Conservation (phyloP, 345 rosid species). For the Pelargonium nanum region DNA sequence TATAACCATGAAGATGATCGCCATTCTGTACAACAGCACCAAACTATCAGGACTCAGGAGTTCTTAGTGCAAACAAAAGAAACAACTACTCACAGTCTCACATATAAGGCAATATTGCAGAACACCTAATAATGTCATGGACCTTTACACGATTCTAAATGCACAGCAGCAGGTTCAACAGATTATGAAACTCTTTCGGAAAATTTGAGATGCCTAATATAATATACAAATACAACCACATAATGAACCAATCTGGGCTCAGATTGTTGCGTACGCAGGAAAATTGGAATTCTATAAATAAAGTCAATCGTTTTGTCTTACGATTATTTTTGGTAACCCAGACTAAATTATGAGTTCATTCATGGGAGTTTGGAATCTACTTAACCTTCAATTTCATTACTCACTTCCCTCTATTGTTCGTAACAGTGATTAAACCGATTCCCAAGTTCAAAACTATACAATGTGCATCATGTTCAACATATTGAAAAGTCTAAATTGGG, state of each 20-base stretch:
- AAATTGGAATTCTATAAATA: too few relatives aligned
- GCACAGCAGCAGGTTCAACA: not conserved
- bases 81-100: not conserved
- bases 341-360: too few relatives aligned
- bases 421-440: not conserved
- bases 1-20: slow-evolving; percentile 47
- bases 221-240: too few relatives aligned
- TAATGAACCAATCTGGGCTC: not conserved
- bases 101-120: not conserved
- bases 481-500: not conserved
- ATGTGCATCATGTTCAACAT: too few relatives aligned
- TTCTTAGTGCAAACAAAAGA: slow-evolving; percentile 2
- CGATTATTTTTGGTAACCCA: too few relatives aligned
- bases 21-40: slow-evolving; percentile 34
- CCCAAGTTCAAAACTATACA: not conserved
- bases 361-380: too few relatives aligned
- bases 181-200: not conserved
- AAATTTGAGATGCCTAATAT: not conserved
- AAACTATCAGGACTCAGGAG: slow-evolving; percentile 9
- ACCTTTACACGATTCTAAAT: not conserved
- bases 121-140: not conserved
- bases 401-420: not conserved
- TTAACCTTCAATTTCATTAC: not conserved
- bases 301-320: too few relatives aligned
- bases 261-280: not conserved